Evolutionary conservation across 2,329 filamentous ascomycete species (phyloP).

Genomic region (Hypoxylon sp.): DNA sequence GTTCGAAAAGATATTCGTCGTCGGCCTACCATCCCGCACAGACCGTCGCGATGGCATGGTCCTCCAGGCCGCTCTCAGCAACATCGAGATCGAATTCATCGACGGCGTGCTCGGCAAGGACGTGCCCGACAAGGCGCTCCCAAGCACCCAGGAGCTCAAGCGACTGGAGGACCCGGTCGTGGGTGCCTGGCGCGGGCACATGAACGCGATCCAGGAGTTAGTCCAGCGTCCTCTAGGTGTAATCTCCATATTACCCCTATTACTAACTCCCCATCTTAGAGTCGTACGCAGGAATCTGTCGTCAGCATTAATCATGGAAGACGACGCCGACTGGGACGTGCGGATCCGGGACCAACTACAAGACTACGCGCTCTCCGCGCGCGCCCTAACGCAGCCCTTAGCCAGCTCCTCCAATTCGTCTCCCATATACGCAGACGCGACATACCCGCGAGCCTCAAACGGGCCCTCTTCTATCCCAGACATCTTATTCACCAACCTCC

Average conservation of each 20-base stretch:
- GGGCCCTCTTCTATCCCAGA: conserved; percentile 43
- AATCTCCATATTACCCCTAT: not conserved
- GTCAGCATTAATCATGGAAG: conserved; percentile 61
- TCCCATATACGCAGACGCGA: conserved; percentile 45
- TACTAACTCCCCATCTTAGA: conserved; percentile 44
- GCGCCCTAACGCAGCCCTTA: conserved; percentile 43
- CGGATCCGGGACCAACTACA: conserved; percentile 58
- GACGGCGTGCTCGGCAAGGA: conserved; percentile 59
- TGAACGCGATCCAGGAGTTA: conserved; percentile 55
- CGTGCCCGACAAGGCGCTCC: conserved; percentile 57
- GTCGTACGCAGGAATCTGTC: conserved; percentile 60
- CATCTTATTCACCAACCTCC: conserved; percentile 39
- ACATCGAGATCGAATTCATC: conserved; percentile 60
- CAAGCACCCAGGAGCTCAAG: conserved; percentile 51
- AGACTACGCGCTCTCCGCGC: conserved; percentile 47
- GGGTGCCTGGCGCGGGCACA: conserved; percentile 57
- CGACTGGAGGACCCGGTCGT: conserved; percentile 50
- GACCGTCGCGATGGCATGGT: conserved; percentile 65
- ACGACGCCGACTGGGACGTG: conserved; percentile 65
- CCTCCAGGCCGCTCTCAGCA: conserved; percentile 61
- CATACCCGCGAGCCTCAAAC: conserved; percentile 49
- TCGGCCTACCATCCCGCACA: conserved; percentile 63
- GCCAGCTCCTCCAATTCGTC: conserved; percentile 54
- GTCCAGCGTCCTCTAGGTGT: conserved; percentile 10
- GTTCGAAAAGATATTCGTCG: conserved; percentile 66